phyloP scores from a whole-genome alignment of 768 basidiomycete species.

The Suillus weaverae region DNA sequence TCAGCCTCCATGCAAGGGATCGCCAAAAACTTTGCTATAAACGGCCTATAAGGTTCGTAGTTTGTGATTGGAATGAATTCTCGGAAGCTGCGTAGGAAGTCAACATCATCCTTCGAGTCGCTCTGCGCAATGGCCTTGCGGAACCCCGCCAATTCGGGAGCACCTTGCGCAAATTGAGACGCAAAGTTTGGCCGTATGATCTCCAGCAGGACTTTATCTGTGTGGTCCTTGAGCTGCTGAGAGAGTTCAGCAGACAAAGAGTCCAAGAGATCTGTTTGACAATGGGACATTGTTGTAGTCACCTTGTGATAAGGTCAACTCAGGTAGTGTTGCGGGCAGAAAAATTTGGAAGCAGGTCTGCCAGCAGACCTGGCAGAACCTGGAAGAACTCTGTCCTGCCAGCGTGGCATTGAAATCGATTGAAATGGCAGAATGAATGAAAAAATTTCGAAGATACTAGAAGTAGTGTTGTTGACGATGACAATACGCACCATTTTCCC shows the following conservation, averaged over 20 bases:
- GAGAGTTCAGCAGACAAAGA: slow-evolving; percentile 7
- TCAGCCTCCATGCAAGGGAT: slow-evolving; percentile 11
- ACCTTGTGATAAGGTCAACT: neutral
- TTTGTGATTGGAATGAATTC: slow-evolving; percentile 19
- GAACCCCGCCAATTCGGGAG: neutral
- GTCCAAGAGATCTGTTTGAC: neutral
- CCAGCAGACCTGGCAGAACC: neutral
- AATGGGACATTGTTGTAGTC: neutral
- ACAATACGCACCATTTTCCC: neutral
- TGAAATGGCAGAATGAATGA: neutral
- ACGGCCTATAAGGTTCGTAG: slow-evolving; percentile 25
- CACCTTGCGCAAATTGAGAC: slow-evolving; percentile 1
- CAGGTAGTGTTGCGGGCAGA: neutral
- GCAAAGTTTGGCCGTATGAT: slow-evolving; percentile 4
- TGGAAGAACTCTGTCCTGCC: neutral
- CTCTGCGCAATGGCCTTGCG: neutral
- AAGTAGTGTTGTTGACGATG: neutral
- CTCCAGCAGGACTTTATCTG: neutral
- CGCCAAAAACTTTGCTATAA: slow-evolving; percentile 14
- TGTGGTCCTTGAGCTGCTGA: neutral
- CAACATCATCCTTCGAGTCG: neutral
- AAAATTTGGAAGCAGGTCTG: neutral
- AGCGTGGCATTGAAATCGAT: neutral
- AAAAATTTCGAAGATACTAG: neutral
- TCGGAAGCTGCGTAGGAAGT: slow-evolving; percentile 13